These are phyloP conservation scores for Tetracladium setigerum DNA, from an alignment of 495 filamentous ascomycete genomes.

Conservation along the genomic window DNA sequence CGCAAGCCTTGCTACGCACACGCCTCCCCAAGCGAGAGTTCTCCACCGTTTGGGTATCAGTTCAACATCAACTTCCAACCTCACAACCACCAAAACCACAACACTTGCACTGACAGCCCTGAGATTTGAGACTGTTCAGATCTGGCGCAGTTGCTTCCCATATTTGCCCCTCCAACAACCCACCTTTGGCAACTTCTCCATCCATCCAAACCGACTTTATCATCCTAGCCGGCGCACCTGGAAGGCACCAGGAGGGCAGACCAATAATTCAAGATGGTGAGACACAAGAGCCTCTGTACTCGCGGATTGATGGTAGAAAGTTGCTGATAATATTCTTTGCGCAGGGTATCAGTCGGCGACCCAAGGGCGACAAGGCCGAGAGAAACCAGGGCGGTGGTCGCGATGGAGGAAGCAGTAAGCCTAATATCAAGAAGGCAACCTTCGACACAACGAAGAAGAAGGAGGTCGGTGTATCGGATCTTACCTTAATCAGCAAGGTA, in stretches of 20 bases:
- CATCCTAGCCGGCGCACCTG: constrained; percentile 5
- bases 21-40: too few species aligned
- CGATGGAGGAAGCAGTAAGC: constrained; percentile 43
- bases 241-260: constrained; percentile 2
- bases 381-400: constrained; percentile 56
- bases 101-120: not conserved
- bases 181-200: too few species aligned
- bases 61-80: not conserved
- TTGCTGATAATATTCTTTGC: constrained; percentile 5
- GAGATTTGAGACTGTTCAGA: too few species aligned
- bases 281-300: not conserved
- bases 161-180: too few species aligned
- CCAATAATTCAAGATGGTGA: constrained; percentile 12
- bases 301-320: not conserved
- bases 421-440: constrained; percentile 84
- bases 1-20: not conserved
- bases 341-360: constrained; percentile 48
- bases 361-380: constrained; percentile 48
- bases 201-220: too few species aligned
- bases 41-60: too few species aligned
- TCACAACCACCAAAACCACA: not conserved
- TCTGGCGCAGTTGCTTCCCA: too few species aligned
- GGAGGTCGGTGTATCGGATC: constrained; percentile 96
- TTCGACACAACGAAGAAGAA: constrained; percentile 98
- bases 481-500: constrained; percentile 96